A percentile compares a stretch with the other conserved stretches of the same genome.
phyloP scores from a whole-genome alignment of 306 rosid genomes.

The Gastrolobium villosum region DNA sequence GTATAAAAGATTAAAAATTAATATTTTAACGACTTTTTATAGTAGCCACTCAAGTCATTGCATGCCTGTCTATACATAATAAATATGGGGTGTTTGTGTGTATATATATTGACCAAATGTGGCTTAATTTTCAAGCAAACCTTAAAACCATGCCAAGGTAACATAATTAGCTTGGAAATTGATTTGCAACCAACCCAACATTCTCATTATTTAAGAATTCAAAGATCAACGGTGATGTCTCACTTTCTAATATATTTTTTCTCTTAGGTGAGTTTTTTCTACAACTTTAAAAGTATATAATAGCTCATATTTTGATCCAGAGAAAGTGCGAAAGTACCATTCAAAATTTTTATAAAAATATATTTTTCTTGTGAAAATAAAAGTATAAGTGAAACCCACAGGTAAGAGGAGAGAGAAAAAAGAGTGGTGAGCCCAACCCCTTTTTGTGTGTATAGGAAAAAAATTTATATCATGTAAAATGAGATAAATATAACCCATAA shows the following conservation, averaged over 20 bases:
- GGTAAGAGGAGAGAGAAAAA: too few species aligned
- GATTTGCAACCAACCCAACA: conserved; percentile 15
- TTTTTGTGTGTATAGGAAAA: too few species aligned
- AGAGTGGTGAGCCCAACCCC: too few species aligned
- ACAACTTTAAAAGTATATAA: background rate
- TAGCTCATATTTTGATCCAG: background rate
- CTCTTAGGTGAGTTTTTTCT: background rate
- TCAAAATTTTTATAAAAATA: too few species aligned
- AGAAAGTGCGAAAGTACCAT: too few species aligned
- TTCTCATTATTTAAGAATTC: conserved; percentile 10
- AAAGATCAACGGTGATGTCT: conserved; percentile 1
- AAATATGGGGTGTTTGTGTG: background rate
- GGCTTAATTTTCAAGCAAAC: conserved; percentile 38
- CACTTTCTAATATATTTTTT: background rate
- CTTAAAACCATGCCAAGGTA: conserved; percentile 27
- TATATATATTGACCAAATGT: background rate
- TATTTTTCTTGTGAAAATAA: too few species aligned
- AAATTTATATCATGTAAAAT: too few species aligned
- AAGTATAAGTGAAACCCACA: too few species aligned
- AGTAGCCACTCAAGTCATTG: background rate
- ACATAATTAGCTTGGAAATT: conserved; percentile 40
- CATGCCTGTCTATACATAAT: background rate
- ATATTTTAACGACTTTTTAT: background rate
- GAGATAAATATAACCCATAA: too few species aligned
- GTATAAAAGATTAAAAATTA: background rate